A percentile compares a stretch with the other conserved stretches of the same genome.
phyloP scores from a whole-genome alignment of 2,329 filamentous ascomycete genomes.

The Alternaria gaisen region DNA sequence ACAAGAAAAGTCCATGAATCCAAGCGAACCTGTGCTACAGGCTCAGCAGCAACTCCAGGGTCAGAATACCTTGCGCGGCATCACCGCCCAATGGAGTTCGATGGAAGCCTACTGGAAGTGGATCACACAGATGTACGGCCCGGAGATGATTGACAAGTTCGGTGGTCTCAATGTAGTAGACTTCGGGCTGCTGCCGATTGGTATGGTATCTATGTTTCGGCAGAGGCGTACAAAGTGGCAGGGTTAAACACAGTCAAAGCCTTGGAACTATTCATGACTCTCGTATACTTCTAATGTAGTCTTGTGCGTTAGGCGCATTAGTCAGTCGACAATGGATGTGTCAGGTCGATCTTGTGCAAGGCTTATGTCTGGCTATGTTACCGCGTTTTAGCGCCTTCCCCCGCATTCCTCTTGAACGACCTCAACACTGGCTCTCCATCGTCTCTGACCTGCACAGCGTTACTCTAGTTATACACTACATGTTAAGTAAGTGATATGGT shows the following conservation, averaged over 20 bases:
- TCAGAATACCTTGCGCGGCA: conserved; percentile 36
- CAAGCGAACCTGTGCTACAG: conserved; percentile 30
- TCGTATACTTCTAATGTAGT: background rate
- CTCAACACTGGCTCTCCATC: background rate
- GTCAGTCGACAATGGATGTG: background rate
- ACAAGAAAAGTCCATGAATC: conserved; percentile 28
- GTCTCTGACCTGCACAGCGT: background rate
- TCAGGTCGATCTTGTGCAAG: background rate
- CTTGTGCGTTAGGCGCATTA: background rate
- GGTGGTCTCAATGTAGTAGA: conserved; percentile 48
- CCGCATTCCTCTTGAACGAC: background rate
- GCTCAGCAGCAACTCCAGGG: conserved; percentile 30
- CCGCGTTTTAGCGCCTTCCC: conserved; percentile 9
- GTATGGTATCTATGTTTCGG: conserved; percentile 49
- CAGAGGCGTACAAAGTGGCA: conserved; percentile 47
- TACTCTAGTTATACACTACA: background rate
- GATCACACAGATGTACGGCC: conserved; percentile 49
- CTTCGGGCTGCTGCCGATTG: conserved; percentile 45
- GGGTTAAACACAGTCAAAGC: conserved; percentile 20
- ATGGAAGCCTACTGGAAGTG: conserved; percentile 52
- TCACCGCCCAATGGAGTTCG: conserved; percentile 27
- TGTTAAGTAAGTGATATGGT: background rate
- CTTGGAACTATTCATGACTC: background rate
- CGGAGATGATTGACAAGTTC: conserved; percentile 46
- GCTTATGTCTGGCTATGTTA: background rate